Conservation (phyloP, 2,329 filamentous ascomycete species). For the Cytospora chrysosperma region DNA sequence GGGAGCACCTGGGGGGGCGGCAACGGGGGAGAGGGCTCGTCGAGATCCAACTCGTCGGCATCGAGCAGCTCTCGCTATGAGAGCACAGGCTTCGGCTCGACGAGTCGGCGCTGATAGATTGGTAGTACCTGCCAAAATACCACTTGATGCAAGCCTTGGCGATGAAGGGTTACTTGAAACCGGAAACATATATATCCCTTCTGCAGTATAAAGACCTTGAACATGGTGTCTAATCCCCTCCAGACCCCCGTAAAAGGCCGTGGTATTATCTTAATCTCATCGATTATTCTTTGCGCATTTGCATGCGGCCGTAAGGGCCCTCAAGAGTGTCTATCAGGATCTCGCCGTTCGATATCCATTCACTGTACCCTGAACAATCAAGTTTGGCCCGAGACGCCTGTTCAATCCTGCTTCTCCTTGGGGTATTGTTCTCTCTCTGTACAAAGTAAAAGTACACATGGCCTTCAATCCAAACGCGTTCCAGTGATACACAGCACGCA, state of each 20-base stretch:
- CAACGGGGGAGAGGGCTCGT: conserved; percentile 34
- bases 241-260: not conserved
- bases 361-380: conserved; percentile 14
- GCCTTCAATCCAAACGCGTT: conserved; percentile 11
- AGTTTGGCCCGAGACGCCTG: conserved; percentile 16
- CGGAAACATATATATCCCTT: too few relatives aligned
- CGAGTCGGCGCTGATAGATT: conserved; percentile 51
- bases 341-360: conserved; percentile 14
- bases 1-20: conserved; percentile 36
- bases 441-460: conserved; percentile 7
- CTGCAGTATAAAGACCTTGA: not conserved
- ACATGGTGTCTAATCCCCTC: not conserved
- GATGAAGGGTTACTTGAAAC: not conserved
- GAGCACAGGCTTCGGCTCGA: conserved; percentile 73
- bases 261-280: conserved; percentile 1
- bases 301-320: conserved; percentile 10
- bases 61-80: conserved; percentile 51
- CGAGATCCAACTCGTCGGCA: conserved; percentile 35
- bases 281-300: conserved; percentile 24
- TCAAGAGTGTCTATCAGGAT: conserved; percentile 4
- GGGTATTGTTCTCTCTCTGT: conserved; percentile 19
- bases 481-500: conserved; percentile 1
- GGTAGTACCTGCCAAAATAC: not conserved
- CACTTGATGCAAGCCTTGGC: not conserved
- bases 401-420: conserved; percentile 11